phyloP scores from a whole-genome alignment of 805 yeast species.

The Candida ovalis region DNA sequence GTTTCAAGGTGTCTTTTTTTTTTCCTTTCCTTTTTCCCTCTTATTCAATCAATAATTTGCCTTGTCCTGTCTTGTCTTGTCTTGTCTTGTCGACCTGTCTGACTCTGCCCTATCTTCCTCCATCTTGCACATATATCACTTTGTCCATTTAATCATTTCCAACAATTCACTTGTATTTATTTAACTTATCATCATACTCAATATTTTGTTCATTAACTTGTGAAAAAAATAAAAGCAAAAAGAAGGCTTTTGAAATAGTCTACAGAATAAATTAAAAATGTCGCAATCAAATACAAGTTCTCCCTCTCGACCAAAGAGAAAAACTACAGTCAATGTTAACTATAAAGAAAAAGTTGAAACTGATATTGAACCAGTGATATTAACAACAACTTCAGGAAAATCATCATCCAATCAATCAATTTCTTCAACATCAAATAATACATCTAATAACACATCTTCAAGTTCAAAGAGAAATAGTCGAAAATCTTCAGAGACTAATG shows the following conservation, averaged over 20 bases:
- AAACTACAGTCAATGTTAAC: slow-evolving; percentile 29
- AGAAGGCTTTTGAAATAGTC: too few relatives aligned
- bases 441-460: not conserved
- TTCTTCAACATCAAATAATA: slow-evolving; percentile 6
- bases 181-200: too few relatives aligned
- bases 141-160: too few relatives aligned
- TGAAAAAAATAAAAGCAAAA: not conserved
- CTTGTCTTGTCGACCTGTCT: too few relatives aligned
- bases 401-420: not conserved
- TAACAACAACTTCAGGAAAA: not conserved
- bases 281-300: slow-evolving; percentile 6
- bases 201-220: too few relatives aligned
- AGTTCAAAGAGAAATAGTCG: not conserved
- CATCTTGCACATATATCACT: too few relatives aligned
- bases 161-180: too few relatives aligned
- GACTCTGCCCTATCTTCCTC: too few relatives aligned
- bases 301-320: slow-evolving; percentile 28
- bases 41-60: too few relatives aligned
- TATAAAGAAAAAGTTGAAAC: slow-evolving; percentile 32
- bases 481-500: not conserved
- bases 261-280: slow-evolving; percentile 4
- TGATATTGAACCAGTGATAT: slow-evolving; percentile 11
- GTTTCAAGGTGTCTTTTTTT: not conserved
- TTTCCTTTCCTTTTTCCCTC: not conserved
- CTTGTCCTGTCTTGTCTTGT: too few relatives aligned